A percentile compares a stretch with the other conserved stretches of the same genome.
Evolutionary conservation across 345 rosid species (phyloP).

Genomic region (Citrus australasica): DNA sequence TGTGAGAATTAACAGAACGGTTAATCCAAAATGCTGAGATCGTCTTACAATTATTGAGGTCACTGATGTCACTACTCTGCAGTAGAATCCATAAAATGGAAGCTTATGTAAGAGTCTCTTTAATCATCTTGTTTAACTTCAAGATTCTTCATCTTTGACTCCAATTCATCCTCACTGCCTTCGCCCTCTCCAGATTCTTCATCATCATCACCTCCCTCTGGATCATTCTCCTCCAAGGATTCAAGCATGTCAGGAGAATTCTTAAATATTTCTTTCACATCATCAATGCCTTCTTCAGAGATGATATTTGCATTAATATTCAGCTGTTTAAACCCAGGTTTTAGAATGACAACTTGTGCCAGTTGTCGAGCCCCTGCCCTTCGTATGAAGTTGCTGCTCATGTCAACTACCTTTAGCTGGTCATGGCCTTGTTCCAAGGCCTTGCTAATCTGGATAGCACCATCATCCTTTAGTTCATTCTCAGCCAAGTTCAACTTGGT

Average conservation of each 20-base stretch:
- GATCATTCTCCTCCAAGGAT: slow-evolving; percentile 77
- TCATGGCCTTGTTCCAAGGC: slow-evolving; percentile 57
- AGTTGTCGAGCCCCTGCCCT: slow-evolving; percentile 68
- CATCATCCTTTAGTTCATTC: slow-evolving; percentile 89
- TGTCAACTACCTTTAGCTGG: slow-evolving; percentile 54
- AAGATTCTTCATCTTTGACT: slow-evolving; percentile 65
- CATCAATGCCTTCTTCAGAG: slow-evolving; percentile 87
- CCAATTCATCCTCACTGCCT: slow-evolving; percentile 53
- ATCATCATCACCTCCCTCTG: slow-evolving; percentile 63
- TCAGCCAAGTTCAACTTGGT: slow-evolving; percentile 77
- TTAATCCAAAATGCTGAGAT: slow-evolving; percentile 21
- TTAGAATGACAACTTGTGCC: slow-evolving; percentile 57
- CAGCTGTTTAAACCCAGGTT: slow-evolving; percentile 62
- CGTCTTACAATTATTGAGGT: slow-evolving; percentile 16
- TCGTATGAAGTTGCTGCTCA: slow-evolving; percentile 53
- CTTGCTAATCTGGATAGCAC: slow-evolving; percentile 58
- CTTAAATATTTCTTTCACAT: slow-evolving; percentile 64
- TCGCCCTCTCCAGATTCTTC: slow-evolving; percentile 45
- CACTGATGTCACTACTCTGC: slow-evolving; percentile 6
- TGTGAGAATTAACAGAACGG: slow-evolving; percentile 17
- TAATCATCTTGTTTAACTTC: slow-evolving; percentile 52
- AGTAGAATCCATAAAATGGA: slow-evolving; percentile 6
- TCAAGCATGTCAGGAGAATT: slow-evolving; percentile 63
- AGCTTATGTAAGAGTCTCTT: neutral
- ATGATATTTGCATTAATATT: slow-evolving; percentile 69